Evolutionary conservation across 805 yeast genomes (phyloP).

Genomic region (Wickerhamomyces silvicola): DNA sequence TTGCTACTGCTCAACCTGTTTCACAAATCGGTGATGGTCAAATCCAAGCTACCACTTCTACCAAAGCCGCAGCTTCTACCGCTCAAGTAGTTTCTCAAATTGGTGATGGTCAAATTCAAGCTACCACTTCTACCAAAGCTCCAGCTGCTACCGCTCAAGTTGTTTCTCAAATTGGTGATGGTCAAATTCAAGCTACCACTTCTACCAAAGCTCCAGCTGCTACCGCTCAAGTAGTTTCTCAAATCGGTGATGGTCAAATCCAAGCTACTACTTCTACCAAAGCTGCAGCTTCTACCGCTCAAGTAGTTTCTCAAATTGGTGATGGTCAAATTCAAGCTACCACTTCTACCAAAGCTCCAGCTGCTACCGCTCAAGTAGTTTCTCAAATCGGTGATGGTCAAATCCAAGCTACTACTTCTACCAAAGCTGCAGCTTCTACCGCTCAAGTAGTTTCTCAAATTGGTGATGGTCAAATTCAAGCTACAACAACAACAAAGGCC

Average conservation of each 20-base stretch:
- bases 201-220: conserved; percentile 20
- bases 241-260: conserved; percentile 59
- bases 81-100: conserved; percentile 38
- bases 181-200: conserved; percentile 20
- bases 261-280: conserved; percentile 35
- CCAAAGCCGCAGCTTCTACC: conserved; percentile 8
- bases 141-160: conserved; percentile 28
- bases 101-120: conserved; percentile 55
- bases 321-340: conserved; percentile 17
- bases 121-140: conserved; percentile 29
- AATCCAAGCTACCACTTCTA: conserved; percentile 18
- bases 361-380: conserved; percentile 18
- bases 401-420: conserved; percentile 18
- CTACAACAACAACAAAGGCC: conserved; percentile 27
- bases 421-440: conserved; percentile 8
- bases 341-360: conserved; percentile 4
- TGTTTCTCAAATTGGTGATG: conserved; percentile 17
- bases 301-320: conserved; percentile 17
- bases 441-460: conserved; percentile 38
- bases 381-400: conserved; percentile 18
- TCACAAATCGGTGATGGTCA: conserved; percentile 18
- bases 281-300: too few relatives aligned
- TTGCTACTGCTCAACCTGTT: conserved; percentile 17
- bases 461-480: conserved; percentile 55
- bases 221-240: conserved; percentile 21